Base-by-base conservation (phyloP, 768 basidiomycete species). In the Auriscalpium orientale region DNA sequence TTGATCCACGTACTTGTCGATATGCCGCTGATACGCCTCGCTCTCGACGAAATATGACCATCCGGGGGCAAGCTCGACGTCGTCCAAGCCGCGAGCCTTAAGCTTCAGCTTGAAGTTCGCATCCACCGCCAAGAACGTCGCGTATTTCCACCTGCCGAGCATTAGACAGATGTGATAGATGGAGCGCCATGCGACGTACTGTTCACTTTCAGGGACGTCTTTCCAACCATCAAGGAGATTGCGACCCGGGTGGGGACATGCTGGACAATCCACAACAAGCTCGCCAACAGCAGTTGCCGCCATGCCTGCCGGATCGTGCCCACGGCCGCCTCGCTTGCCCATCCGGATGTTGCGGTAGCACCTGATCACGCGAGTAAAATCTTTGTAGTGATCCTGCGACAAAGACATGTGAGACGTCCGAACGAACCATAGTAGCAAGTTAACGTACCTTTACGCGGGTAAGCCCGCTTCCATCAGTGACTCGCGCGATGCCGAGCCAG, bases 211-310 rank as follows among this genome's bases (percentile, higher is more conserved):
- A 1, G 64, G 54, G 4, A 47, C 54, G 9, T 44, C 20, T 8
- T 64, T 22, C 62, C 61, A 66, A 20, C 55, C 58, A 7, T 35
- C 20, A 2, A 62, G 63, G 2, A 64, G 47, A 55, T 65, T 68
- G 10, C 28, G 18, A 6, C 48, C 54, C 7, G 63, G 63, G 5
- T 60, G 54, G 10, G 67, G 66, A 33, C 67, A 68, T 0, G 67
- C 67, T 1, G 59, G 66, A 52, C 66, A 68, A 2, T 38, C 35
- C 11, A 67, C 36, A 1, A 58, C 62, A 1, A 63, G 56, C 11
- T 53, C 51, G 15, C 66, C 66, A 3, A 47, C 21, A 1, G 2
- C 13, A 0, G 59, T 64, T 7, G 15, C 55, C 1, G 38, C 15
- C 4, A 61, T 21, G 3, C 63, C 66, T 5, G 18, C 44, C 16